A percentile compares a stretch with the other conserved stretches of the same genome.
These are phyloP conservation scores for Solanum sejunctum DNA, from an alignment of 257 asterid species.

Conservation along the genomic window DNA sequence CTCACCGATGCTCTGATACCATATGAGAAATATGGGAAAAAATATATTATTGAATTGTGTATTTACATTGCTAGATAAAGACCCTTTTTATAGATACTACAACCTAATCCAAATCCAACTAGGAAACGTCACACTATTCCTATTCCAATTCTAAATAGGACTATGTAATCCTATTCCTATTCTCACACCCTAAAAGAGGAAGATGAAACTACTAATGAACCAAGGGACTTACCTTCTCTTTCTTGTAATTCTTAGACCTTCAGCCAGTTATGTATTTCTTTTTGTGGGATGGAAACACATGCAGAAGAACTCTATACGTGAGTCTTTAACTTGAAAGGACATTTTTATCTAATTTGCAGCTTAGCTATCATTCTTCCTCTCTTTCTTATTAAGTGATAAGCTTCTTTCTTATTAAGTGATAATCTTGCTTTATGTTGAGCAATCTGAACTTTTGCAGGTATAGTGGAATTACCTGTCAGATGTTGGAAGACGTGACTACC, in stretches of 20 bases:
- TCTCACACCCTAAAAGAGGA: not conserved
- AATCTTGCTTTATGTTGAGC: not conserved
- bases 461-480: conserved; percentile 81
- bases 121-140: no score
- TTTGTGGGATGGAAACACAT: not conserved
- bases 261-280: not conserved
- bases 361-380: not conserved
- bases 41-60: no score
- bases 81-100: no score
- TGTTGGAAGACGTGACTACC: conserved; percentile 71
- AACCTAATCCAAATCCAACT: no score
- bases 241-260: not conserved
- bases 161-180: no score
- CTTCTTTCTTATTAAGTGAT: not conserved
- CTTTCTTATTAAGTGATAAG: not conserved
- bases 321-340: not conserved
- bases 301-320: not conserved
- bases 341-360: not conserved
- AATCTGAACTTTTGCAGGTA: conserved; percentile 43
- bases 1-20: no score
- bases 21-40: no score
- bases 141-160: no score
- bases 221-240: not conserved
- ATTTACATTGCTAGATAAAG: no score
- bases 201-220: not conserved